Evolutionary conservation across 1,284 basidiomycete species (phyloP).

Genomic region (Ganoderma sinense): DNA sequence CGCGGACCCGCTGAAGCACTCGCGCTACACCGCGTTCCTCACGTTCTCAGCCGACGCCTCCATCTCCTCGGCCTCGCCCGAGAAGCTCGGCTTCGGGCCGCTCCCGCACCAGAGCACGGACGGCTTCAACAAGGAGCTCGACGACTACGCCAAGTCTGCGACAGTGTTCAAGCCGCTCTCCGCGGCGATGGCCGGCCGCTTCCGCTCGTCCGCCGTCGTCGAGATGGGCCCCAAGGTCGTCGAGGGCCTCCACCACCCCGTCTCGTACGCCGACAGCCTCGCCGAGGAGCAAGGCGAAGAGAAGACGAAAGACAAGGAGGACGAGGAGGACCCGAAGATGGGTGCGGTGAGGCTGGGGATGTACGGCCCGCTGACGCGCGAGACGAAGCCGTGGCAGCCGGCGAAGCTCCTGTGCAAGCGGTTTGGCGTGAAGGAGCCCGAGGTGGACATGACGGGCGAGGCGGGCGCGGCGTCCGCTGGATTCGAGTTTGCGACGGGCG

Average conservation of each 20-base stretch:
- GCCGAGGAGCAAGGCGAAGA: constrained; percentile 45
- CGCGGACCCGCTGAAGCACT: constrained; percentile 80
- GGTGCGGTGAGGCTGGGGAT: constrained; percentile 87
- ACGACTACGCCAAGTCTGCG: constrained; percentile 88
- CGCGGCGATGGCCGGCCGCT: constrained; percentile 92
- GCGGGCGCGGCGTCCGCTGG: constrained; percentile 27
- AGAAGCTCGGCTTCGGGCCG: constrained; percentile 42
- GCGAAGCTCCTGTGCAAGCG: constrained; percentile 88
- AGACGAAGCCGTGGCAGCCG: constrained; percentile 80
- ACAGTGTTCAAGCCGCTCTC: constrained; percentile 92
- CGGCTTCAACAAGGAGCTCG: constrained; percentile 83
- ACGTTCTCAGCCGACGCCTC: constrained; percentile 72
- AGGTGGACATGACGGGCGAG: constrained; percentile 44
- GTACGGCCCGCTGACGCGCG: constrained; percentile 88
- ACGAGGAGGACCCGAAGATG: constrained; percentile 73
- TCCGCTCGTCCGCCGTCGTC: constrained; percentile 79
- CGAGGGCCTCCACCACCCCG: constrained; percentile 79
- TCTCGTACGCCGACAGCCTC: constrained; percentile 37
- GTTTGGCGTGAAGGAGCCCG: constrained; percentile 90
- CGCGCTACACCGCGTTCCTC: constrained; percentile 87
- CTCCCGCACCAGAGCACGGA: constrained; percentile 67
- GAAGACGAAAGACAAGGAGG: constrained; percentile 46
- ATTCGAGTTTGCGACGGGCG: constrained; percentile 30
- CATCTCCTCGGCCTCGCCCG: constrained; percentile 48
- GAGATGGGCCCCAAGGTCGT: constrained; percentile 70